phyloP scores from a whole-genome alignment of 2,329 filamentous ascomycete genomes.

The Aspergillus niger region DNA sequence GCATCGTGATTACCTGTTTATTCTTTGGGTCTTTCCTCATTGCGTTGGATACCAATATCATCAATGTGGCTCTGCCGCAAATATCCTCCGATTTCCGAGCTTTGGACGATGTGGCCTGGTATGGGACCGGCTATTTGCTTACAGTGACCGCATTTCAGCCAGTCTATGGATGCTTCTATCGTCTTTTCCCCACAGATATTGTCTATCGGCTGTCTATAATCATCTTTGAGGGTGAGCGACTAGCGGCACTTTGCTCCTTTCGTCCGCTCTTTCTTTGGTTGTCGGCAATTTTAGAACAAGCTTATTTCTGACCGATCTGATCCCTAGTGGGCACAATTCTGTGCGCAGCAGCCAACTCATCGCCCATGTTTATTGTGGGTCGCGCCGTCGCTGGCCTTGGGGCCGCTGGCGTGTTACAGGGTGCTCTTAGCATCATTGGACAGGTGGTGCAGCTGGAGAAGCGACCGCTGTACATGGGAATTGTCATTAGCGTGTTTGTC shows the following conservation, averaged over 20 bases:
- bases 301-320: neutral
- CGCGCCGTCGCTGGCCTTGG: neutral
- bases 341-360: neutral
- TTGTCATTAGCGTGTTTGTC: neutral
- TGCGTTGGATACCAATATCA: slow-evolving; percentile 29
- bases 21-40: neutral
- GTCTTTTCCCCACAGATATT: slow-evolving; percentile 34
- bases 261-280: no score
- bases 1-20: neutral
- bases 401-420: neutral
- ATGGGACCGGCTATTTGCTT: slow-evolving; percentile 50
- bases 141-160: slow-evolving; percentile 12
- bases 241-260: no score
- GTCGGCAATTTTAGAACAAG: no score
- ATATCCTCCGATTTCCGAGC: slow-evolving; percentile 42
- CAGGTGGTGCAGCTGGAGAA: neutral
- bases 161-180: slow-evolving; percentile 33
- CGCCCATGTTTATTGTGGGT: neutral
- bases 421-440: neutral
- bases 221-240: neutral
- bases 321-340: neutral
- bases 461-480: neutral
- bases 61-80: slow-evolving; percentile 39
- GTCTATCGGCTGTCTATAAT: slow-evolving; percentile 15
- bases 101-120: slow-evolving; percentile 43